Evolutionary conservation across 768 basidiomycete genomes (phyloP), one percentile per base, ranked within the genome.

Genomic region (Tulasnella calospora): DNA sequence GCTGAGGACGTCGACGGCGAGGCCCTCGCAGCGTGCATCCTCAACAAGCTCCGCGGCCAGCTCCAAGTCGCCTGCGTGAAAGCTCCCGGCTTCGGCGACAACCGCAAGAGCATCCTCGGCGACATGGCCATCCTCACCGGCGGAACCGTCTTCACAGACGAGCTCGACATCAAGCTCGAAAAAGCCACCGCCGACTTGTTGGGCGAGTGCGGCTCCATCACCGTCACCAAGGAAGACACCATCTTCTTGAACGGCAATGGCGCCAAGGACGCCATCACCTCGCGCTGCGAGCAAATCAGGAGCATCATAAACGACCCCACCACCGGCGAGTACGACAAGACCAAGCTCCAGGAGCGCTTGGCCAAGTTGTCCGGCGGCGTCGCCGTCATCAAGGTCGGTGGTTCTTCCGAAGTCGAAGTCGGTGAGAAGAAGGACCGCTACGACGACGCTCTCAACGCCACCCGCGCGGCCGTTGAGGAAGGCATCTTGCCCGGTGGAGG

Each of bases 381-480:
- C 71, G 97, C 97, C 21, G 96, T 99, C 85, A 98, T 98, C 89
- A 96, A 95, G 86, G 97, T 98, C 80, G 97, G 97, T 77, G 97
- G 97, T 23, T 87, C 92, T 33, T 90, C 89, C 74, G 97, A 99
- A 85, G 97, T 98, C 74, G 97, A 98, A 86, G 97, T 99, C 79
- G 89, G 96, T 9, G 97, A 99, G 89, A 99, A 98, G 94, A 98
- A 99, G 90, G 97, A 99, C 84, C 89, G 96, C 47, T 98, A 98
- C 83, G 96, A 98, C 81, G 95, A 97, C 83, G 96, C 96, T 0
- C 88, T 98, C 71, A 98, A 98, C 84, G 96, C 96, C n/a, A 99
- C 97, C 5, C 92, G 97, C 55, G 97, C 97, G 35, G 96, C 97
- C 69, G 97, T 99, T 40, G 97, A 98, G 86, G 96, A 99, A 85